Evolutionary conservation across 306 rosid species (phyloP), one percentile per base, ranked within the genome.

Genomic region (Acmispon strigosus): DNA sequence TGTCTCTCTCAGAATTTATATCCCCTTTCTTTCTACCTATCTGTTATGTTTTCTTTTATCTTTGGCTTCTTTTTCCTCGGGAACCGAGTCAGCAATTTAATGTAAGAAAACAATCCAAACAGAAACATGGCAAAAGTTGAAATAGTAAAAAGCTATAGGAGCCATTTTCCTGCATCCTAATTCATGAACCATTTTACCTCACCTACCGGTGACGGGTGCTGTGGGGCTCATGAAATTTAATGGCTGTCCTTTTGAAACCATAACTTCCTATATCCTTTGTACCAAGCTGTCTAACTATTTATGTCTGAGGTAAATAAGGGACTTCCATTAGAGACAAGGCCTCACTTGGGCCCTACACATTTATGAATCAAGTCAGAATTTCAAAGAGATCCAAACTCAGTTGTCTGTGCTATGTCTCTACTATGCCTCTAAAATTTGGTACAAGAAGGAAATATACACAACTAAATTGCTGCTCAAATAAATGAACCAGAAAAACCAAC

Each of bases 211-310:
- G 74, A 45, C 20, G 14, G 39, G 54, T 65, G 47, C 27, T 59
- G 76, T 65, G 78, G 79, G 79, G 86, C 62, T 48, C 45, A 55
- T 79, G 58, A 66, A 53, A n/a, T 76, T 61, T 14, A 83, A 54
- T 79, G 72, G 10, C 22, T 61, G 73, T 62, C 76, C 72, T 64
- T 66, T 4, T 57, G 51, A 42, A 45, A 48, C 77, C 70, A 69
- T 64, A 42, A 57, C 60, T 74, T 66, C 29, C 19, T 47, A 48
- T 53, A 81, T 19, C 48, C 61, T 70, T 16, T 45, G 78, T 62
- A 84, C 66, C 62, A 57, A 54, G 41, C 64, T 75, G 48, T 75
- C 72, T 54, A 74, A 54, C 76, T 9, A 66, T 36, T 64, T 61
- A 64, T 54, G 54, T 42, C 1, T 14, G 18, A 61, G 59, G 60